Evolutionary conservation across 257 asterid genomes (phyloP), one percentile per base, ranked within the genome.

Genomic region (Nicotiana otophora): DNA sequence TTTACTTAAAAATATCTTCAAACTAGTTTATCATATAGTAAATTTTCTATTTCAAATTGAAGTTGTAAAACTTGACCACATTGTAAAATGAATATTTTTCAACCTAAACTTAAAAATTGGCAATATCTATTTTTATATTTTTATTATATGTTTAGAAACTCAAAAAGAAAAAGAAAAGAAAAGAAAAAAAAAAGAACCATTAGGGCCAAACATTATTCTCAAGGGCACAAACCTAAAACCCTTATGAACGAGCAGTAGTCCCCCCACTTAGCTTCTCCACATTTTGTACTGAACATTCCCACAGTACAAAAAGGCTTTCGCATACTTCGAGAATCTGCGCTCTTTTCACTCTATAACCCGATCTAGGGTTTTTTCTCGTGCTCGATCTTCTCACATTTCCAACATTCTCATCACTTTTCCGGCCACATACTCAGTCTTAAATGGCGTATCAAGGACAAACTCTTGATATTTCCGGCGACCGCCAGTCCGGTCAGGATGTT

Each of bases 401-500:
- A 26, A 10, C 51, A 31, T 31, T 65, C 34, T 70, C 58, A 12
- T 70, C 78, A 42, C 60, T 70, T 42, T 11, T 5, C 58, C 33
- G 28, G 77, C 30, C 51, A 66, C 26, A 66, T 66, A 66, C 19
- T 8, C 30, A 4, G 60, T 42, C 30, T 31, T 42, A 46, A 84
- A 93, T 93, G 98, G 89, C 93, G 78, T 36, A 89, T 83, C 23
- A 90, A 66, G 85, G 89, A 10, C 93, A 85, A 84, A 84, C 92
- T 81, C 92, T 89, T 30, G 97, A 92, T 88, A 93, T 95, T 81
- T 88, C 93, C 85, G 99, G 99, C 33, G 98, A 94, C 20, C 93
- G 99, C 67, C 99, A 96, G 85, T 93, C 91, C 34, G 99, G 99
- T 26, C 98, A 96, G 87, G 99, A 96, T 68, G 99, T 96, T 76